phyloP scores from a whole-genome alignment of 768 basidiomycete species.

The Tricholoma saponaceum region DNA sequence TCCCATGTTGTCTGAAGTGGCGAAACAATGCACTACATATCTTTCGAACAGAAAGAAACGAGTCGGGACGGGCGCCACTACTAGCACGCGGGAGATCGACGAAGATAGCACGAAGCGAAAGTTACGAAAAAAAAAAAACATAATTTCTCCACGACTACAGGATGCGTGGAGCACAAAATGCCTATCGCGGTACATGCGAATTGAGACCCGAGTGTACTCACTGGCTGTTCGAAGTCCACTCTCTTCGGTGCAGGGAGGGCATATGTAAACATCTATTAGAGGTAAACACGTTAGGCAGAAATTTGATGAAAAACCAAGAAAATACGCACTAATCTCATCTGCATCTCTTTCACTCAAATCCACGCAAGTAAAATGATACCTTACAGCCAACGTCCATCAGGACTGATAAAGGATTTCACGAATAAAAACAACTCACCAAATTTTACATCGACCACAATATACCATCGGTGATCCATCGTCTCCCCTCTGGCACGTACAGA shows the following conservation, averaged over 20 bases:
- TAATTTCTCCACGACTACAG: conserved; percentile 34
- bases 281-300: conserved; percentile 3
- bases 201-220: conserved; percentile 54
- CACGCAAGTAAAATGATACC: conserved; percentile 83
- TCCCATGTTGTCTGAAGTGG: conserved; percentile 17
- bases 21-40: conserved; percentile 16
- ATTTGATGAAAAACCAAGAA: not conserved
- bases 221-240: conserved; percentile 67
- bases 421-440: conserved; percentile 45
- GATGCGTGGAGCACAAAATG: conserved; percentile 23
- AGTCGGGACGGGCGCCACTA: conserved; percentile 10
- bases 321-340: conserved; percentile 67
- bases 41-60: conserved; percentile 14
- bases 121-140: conserved; percentile 22
- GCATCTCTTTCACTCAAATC: conserved; percentile 58
- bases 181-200: conserved; percentile 26
- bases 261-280: conserved; percentile 52
- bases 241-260: conserved; percentile 48
- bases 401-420: conserved; percentile 5
- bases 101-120: conserved; percentile 17
- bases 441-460: conserved; percentile 61
- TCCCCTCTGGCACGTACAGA: conserved; percentile 63
- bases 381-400: conserved; percentile 21
- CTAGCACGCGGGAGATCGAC: conserved; percentile 13
- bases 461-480: conserved; percentile 85